phyloP scores from a whole-genome alignment of 2,329 filamentous ascomycete species.

The Diaporthe ilicicola region DNA sequence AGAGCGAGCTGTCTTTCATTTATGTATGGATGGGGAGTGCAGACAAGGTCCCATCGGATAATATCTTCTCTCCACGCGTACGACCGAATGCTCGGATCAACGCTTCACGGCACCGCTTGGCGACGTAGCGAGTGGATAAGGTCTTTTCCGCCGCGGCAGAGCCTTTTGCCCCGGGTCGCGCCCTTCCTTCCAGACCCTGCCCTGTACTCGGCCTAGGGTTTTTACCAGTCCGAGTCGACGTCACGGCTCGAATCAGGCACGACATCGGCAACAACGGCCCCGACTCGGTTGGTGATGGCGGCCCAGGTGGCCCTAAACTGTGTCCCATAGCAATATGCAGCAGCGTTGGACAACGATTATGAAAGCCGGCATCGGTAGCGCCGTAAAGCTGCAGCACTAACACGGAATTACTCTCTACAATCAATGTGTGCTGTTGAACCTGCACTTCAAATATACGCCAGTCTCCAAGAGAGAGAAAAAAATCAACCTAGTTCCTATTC shows the following conservation, averaged over 20 bases:
- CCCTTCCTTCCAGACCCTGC: not conserved
- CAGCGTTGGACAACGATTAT: not conserved
- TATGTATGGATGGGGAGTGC: not conserved
- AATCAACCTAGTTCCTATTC: not conserved
- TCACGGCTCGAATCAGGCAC: conserved; percentile 13
- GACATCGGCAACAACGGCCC: not conserved
- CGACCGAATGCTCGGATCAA: not conserved
- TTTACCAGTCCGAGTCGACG: conserved; percentile 1
- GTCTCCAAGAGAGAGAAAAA: not conserved
- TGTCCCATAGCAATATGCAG: too few species aligned
- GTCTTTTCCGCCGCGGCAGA: conserved; percentile 23
- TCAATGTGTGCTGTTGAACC: conserved; percentile 10
- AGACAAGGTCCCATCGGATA: not conserved
- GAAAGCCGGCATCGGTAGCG: conserved; percentile 3
- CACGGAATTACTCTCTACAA: not conserved
- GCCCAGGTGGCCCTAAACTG: not conserved
- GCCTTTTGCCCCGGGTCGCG: not conserved
- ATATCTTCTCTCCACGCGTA: not conserved
- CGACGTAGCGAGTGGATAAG: conserved; percentile 13
- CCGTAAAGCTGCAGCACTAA: not conserved
- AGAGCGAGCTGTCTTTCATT: not conserved
- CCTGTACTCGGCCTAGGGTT: not conserved
- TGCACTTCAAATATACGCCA: not conserved
- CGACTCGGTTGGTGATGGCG: conserved; percentile 9
- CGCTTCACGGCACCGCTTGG: not conserved